Percentiles rank a stretch among this genome's conserved stretches.
Conservation (phyloP, 495 filamentous ascomycete species). For the Talaromyces wortmannii region DNA sequence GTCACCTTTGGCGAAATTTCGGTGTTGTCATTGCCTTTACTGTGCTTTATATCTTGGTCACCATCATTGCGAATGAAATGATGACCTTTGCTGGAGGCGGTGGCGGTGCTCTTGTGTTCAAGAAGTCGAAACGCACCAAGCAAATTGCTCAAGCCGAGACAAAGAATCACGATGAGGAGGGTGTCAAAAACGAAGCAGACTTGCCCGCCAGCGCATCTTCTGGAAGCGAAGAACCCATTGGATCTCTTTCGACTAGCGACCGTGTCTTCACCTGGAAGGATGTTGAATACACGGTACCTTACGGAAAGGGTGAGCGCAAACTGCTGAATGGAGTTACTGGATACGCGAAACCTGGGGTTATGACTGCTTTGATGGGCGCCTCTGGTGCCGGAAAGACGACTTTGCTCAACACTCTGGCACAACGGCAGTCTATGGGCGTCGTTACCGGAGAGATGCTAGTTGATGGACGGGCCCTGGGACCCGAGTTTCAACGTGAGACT, state of each 20-base stretch:
- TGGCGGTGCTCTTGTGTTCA: constrained; percentile 60
- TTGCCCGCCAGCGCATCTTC: constrained; percentile 36
- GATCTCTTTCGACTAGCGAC: constrained; percentile 52
- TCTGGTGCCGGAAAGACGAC: constrained; percentile 83
- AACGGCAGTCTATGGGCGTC: constrained; percentile 67
- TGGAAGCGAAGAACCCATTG: constrained; percentile 34
- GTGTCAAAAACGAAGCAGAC: constrained; percentile 20
- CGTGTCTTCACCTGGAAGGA: constrained; percentile 72
- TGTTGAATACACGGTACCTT: constrained; percentile 66
- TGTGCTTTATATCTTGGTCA: constrained; percentile 62
- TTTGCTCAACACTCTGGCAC: constrained; percentile 66
- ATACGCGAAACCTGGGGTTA: constrained; percentile 72
- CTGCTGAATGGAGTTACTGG: constrained; percentile 68
- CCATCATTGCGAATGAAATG: constrained; percentile 50
- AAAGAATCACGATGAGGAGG: constrained; percentile 40
- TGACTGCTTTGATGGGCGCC: constrained; percentile 79
- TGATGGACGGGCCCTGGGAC: constrained; percentile 60
- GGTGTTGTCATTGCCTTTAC: constrained; percentile 66
- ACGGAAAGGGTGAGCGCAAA: constrained; percentile 60
- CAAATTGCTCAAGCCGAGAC: constrained; percentile 34
- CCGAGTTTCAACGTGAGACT: constrained; percentile 72
- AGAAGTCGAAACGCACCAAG: constrained; percentile 55
- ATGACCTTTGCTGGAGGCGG: constrained; percentile 46
- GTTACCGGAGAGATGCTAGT: constrained; percentile 71
- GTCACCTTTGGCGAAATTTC: constrained; percentile 75